Evolutionary conservation across 225 moss, liverwort and hornwort species (phyloP).

Genomic region (Polytrichum commune): DNA sequence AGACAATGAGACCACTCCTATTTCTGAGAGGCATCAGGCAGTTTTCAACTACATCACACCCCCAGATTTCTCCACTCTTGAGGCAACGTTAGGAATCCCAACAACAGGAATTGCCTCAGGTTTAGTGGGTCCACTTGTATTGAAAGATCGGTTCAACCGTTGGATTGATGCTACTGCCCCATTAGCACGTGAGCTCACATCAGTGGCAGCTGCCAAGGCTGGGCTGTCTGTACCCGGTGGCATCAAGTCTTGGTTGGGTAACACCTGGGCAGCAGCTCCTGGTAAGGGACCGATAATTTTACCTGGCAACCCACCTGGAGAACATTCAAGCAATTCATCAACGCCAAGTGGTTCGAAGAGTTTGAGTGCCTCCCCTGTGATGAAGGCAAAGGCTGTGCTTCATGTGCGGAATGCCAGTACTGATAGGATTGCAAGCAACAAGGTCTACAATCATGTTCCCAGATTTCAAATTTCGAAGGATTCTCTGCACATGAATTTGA

Average conservation of each 20-base stretch:
- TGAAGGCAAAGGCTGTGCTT: slow-evolving; percentile 2
- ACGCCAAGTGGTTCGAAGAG: neutral
- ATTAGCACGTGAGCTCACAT: slow-evolving; percentile 14
- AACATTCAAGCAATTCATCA: neutral
- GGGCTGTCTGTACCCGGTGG: slow-evolving; percentile 11
- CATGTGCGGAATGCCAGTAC: slow-evolving; percentile 3
- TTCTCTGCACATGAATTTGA: neutral
- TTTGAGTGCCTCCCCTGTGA: slow-evolving; percentile 11
- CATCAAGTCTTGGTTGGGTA: slow-evolving; percentile 20
- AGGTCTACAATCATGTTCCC: slow-evolving; percentile 2
- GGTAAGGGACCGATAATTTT: neutral
- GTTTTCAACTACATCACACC: slow-evolving; percentile 2
- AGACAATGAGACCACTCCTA: neutral
- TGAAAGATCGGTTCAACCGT: slow-evolving; percentile 12
- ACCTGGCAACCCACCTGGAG: neutral
- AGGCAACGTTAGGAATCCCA: neutral
- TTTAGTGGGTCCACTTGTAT: slow-evolving; percentile 1
- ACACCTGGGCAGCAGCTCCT: slow-evolving; percentile 4
- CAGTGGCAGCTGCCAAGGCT: slow-evolving; percentile 18
- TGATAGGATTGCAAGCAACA: slow-evolving; percentile 1
- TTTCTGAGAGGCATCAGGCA: neutral
- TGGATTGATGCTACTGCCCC: slow-evolving; percentile 17
- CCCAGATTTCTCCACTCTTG: slow-evolving; percentile 7
- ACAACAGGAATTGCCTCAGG: slow-evolving; percentile 5
- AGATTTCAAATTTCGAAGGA: neutral